A percentile compares a stretch with the other conserved stretches of the same genome.
phyloP scores from a whole-genome alignment of 257 asterid genomes.

The Lycium barbarum region DNA sequence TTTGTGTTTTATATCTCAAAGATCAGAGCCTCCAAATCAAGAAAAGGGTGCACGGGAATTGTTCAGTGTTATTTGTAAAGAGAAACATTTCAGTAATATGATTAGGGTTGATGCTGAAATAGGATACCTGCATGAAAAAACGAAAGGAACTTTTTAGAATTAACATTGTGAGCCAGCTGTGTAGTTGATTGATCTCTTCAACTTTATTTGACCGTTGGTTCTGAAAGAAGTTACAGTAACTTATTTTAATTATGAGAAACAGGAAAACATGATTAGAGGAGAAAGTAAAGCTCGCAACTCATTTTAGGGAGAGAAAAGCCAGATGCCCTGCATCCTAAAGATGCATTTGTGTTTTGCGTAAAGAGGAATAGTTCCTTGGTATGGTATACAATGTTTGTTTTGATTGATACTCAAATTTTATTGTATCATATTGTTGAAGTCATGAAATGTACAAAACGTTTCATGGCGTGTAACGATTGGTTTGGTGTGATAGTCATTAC shows the following conservation, averaged over 20 bases:
- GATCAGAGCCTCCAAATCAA: conserved; percentile 4
- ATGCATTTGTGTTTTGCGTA: neutral
- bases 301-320: conserved; percentile 12
- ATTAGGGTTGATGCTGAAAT: neutral
- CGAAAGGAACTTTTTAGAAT: neutral
- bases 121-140: neutral
- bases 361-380: neutral
- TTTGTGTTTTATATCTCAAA: neutral
- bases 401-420: too few relatives aligned
- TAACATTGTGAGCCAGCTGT: conserved; percentile 18
- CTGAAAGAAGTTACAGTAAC: neutral
- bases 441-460: too few relatives aligned
- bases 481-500: too few relatives aligned
- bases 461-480: too few relatives aligned
- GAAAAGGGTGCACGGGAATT: neutral
- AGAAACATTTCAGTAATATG: neutral
- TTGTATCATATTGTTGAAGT: too few relatives aligned
- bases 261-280: conserved; percentile 2
- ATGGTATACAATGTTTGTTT: too few relatives aligned
- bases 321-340: neutral
- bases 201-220: conserved; percentile 13
- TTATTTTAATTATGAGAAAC: neutral
- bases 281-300: neutral
- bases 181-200: neutral
- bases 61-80: neutral